Percentiles rank a stretch among this genome's conserved stretches.
These are phyloP conservation scores for Pistacia atlantica DNA, from an alignment of 345 rosid genomes.

Conservation along the genomic window DNA sequence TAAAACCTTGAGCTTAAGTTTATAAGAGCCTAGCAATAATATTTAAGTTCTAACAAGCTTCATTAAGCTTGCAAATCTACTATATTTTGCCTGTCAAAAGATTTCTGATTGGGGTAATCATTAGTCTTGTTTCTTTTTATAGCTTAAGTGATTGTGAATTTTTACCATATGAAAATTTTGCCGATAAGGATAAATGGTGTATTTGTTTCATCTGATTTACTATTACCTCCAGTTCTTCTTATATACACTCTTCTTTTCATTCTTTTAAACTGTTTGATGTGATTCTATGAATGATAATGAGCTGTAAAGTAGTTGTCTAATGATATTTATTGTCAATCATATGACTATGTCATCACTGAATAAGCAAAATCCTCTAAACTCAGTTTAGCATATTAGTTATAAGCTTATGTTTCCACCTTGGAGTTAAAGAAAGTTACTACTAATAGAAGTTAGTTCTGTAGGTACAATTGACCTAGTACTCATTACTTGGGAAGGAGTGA, in stretches of 20 bases:
- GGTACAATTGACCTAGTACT: not conserved
- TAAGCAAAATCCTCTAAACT: not conserved
- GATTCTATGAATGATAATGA: not conserved
- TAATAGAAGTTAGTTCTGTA: not conserved
- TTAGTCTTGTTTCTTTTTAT: conserved; percentile 5
- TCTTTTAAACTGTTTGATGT: not conserved
- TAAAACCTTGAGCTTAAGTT: too few species aligned
- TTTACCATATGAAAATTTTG: not conserved
- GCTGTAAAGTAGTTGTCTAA: not conserved
- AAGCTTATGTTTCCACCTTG: not conserved
- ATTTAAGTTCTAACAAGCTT: too few species aligned
- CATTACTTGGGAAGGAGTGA: not conserved
- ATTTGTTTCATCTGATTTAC: conserved; percentile 3
- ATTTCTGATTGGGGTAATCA: not conserved
- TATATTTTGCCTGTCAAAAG: not conserved
- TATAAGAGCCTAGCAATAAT: too few species aligned
- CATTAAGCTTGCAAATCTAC: not conserved
- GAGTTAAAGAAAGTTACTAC: not conserved
- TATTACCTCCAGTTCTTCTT: not conserved
- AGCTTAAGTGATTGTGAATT: not conserved
- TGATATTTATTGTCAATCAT: not conserved
- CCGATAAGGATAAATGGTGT: not conserved
- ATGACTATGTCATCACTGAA: not conserved
- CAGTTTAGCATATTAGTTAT: not conserved
- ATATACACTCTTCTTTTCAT: not conserved